Evolutionary conservation across 768 basidiomycete genomes (phyloP).

Genomic region (Leccinum obscurum): DNA sequence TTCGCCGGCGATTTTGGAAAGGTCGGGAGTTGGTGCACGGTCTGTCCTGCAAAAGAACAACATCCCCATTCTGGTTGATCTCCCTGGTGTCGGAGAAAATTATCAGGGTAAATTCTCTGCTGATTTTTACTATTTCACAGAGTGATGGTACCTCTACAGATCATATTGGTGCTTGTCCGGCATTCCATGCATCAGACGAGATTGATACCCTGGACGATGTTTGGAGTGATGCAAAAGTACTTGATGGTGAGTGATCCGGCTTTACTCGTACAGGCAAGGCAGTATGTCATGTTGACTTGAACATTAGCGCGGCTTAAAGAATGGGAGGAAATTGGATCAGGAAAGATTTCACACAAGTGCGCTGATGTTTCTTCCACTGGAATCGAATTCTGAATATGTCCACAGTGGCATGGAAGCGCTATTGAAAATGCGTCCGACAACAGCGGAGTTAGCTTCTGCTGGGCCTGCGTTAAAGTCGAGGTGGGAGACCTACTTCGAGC

Average conservation of each 20-base stretch:
- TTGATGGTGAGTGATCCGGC: constrained; percentile 37
- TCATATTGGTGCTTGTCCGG: constrained; percentile 29
- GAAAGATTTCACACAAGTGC: too few species aligned
- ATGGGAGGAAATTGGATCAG: too few species aligned
- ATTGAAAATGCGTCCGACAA: constrained; percentile 52
- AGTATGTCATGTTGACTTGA: neutral
- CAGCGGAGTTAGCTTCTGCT: constrained; percentile 47
- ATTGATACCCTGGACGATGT: constrained; percentile 49
- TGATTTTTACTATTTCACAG: neutral
- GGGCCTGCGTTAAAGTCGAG: constrained; percentile 44
- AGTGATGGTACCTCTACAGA: constrained; percentile 16
- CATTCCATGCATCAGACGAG: constrained; percentile 43
- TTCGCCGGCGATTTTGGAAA: constrained; percentile 54
- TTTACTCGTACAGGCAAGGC: constrained; percentile 9
- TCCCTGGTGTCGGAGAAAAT: constrained; percentile 2
- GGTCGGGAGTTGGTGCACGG: constrained; percentile 65
- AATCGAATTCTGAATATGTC: neutral
- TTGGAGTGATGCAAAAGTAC: constrained; percentile 36
- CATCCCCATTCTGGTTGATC: constrained; percentile 37
- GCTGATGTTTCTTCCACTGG: too few species aligned
- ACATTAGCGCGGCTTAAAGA: constrained; percentile 15
- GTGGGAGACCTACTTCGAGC: constrained; percentile 53
- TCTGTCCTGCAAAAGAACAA: constrained; percentile 46
- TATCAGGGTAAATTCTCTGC: constrained; percentile 42
- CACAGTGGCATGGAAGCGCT: constrained; percentile 52